Percentiles rank a stretch among this genome's conserved stretches.
Evolutionary conservation across 495 filamentous ascomycete species (phyloP).

Genomic region (Xylaria curta): DNA sequence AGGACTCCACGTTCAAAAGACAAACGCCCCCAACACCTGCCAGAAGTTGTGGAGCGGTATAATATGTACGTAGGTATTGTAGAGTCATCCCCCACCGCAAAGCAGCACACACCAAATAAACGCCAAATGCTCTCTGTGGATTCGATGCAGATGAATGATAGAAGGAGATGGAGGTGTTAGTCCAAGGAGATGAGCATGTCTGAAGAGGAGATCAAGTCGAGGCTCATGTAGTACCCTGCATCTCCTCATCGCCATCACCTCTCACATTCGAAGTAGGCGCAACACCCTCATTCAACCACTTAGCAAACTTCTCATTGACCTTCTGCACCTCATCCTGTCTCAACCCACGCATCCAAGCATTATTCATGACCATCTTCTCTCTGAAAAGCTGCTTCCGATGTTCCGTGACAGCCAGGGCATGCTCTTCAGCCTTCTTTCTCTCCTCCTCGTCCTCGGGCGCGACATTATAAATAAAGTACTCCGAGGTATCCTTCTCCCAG

Average conservation of each 20-base stretch:
- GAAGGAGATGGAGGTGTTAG: background rate
- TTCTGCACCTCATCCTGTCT: constrained; percentile 75
- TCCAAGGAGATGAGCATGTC: background rate
- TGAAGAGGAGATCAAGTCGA: no score
- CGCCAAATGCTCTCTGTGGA: constrained; percentile 7
- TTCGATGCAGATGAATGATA: constrained; percentile 15
- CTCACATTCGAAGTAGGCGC: constrained; percentile 23
- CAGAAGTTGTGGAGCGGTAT: background rate
- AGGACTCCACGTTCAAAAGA: background rate
- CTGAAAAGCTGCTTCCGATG: constrained; percentile 66
- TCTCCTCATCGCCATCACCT: constrained; percentile 33
- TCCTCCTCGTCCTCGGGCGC: constrained; percentile 40
- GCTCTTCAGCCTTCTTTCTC: constrained; percentile 51
- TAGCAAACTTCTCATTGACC: constrained; percentile 66
- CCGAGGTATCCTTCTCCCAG: constrained; percentile 70
- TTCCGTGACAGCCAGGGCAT: constrained; percentile 57
- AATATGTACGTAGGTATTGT: background rate
- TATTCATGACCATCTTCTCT: constrained; percentile 78
- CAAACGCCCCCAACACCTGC: constrained; percentile 8
- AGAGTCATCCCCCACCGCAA: background rate
- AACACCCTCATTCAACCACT: constrained; percentile 53
- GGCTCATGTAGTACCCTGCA: constrained; percentile 36
- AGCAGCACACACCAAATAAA: background rate
- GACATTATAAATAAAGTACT: constrained; percentile 58
- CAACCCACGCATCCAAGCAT: constrained; percentile 74